phyloP scores from a whole-genome alignment of 169 alveolate species.

The Babesia ovata region DNA sequence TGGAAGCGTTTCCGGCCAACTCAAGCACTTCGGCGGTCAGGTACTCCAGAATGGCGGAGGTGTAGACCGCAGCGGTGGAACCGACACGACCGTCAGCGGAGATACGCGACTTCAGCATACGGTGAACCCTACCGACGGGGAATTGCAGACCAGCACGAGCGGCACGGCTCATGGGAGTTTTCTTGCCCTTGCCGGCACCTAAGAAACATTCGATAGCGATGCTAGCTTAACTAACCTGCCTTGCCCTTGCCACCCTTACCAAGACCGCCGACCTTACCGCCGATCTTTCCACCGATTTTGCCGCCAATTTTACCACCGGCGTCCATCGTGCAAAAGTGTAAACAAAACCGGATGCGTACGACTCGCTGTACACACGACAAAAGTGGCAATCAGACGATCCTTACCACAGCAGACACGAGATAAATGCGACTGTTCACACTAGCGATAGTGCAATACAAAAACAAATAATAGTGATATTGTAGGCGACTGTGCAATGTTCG shows the following conservation, averaged over 20 bases:
- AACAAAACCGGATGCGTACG: not conserved
- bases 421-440: constrained; percentile 1
- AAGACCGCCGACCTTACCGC: constrained; percentile 75
- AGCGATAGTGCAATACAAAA: not conserved
- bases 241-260: constrained; percentile 85
- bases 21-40: constrained; percentile 99
- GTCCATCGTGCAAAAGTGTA: constrained; percentile 42
- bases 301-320: constrained; percentile 89
- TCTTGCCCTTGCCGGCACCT: constrained; percentile 95
- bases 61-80: constrained; percentile 99
- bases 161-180: constrained; percentile 97
- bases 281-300: constrained; percentile 85
- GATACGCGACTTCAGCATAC: constrained; percentile 95
- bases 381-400: not conserved
- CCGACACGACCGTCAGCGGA: constrained; percentile 98
- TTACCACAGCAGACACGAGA: no score
- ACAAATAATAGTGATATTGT: not conserved
- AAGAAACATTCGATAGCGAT: not conserved
- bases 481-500: not conserved
- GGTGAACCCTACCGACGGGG: constrained; percentile 99
- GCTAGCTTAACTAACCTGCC: constrained; percentile 67
- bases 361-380: constrained; percentile 24
- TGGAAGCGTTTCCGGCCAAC: constrained; percentile 99
- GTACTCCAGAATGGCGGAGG: constrained; percentile 99
- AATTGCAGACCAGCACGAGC: constrained; percentile 99